Evolutionary conservation across 129 eudicot species (phyloP).

Genomic region (Lactuca sativa): DNA sequence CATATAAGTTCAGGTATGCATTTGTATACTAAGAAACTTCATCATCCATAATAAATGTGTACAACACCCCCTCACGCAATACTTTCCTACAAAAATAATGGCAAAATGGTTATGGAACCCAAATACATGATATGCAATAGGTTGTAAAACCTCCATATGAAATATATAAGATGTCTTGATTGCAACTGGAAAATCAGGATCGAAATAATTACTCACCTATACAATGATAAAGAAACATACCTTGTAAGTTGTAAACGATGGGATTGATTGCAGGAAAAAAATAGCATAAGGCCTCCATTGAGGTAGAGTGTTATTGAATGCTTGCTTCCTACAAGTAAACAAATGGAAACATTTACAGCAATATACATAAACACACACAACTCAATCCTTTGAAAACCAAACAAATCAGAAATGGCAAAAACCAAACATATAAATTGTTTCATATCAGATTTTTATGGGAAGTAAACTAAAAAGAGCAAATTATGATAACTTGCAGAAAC

Average conservation of each 20-base stretch:
- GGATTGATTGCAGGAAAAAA: background rate
- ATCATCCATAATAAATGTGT: too few relatives aligned
- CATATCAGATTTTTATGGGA: background rate
- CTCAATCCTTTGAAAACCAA: background rate
- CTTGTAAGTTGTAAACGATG: background rate
- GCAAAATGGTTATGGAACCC: background rate
- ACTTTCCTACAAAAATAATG: background rate
- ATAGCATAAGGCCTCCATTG: background rate
- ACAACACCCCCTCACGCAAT: too few relatives aligned
- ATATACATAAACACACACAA: background rate
- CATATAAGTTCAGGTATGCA: too few relatives aligned
- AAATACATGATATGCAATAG: background rate
- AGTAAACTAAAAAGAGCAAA: too few relatives aligned
- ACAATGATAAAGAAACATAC: background rate
- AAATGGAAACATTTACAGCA: background rate
- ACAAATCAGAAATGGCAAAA: background rate
- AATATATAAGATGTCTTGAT: background rate
- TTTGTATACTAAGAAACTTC: too few relatives aligned
- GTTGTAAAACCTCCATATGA: background rate
- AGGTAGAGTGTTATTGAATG: background rate
- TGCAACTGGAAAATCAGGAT: too few relatives aligned
- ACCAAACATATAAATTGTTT: background rate
- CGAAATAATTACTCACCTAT: background rate
- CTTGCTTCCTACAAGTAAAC: background rate
- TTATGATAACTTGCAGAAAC: too few relatives aligned